phyloP scores from a whole-genome alignment of 371 early-diverging fungal genomes.

The Saksenaea vasiformis region DNA sequence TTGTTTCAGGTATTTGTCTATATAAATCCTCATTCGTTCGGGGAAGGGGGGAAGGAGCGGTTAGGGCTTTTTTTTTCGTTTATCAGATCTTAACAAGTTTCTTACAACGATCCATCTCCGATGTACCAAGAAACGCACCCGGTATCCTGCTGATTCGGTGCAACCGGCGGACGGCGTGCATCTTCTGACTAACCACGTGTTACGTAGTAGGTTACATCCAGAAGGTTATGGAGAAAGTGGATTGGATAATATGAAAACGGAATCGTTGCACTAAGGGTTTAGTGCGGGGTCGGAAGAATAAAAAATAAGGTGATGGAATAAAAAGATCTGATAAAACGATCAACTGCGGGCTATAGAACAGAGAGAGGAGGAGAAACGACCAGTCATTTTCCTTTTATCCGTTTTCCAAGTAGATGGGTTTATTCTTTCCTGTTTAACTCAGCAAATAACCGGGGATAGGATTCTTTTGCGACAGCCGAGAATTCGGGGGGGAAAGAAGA shows the following conservation, averaged over 20 bases:
- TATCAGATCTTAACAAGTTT: background rate
- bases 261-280: constrained; percentile 2
- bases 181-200: constrained; percentile 6
- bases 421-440: background rate
- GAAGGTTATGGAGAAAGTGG: background rate
- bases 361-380: background rate
- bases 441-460: no score
- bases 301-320: constrained; percentile 2
- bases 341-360: background rate
- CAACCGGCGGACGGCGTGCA: constrained; percentile 1
- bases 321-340: constrained; percentile 1
- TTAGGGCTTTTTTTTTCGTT: background rate
- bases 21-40: background rate
- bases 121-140: background rate
- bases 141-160: constrained; percentile 7
- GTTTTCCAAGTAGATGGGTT: background rate
- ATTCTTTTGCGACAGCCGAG: background rate
- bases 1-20: background rate
- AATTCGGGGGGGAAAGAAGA: background rate
- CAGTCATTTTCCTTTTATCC: constrained; percentile 2
- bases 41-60: background rate
- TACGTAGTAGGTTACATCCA: background rate
- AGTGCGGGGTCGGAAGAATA: constrained; percentile 5
- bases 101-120: background rate
- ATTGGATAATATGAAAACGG: background rate